Base-by-base conservation (phyloP, 306 rosid species). In the Trichosanthes cucumerina region DNA sequence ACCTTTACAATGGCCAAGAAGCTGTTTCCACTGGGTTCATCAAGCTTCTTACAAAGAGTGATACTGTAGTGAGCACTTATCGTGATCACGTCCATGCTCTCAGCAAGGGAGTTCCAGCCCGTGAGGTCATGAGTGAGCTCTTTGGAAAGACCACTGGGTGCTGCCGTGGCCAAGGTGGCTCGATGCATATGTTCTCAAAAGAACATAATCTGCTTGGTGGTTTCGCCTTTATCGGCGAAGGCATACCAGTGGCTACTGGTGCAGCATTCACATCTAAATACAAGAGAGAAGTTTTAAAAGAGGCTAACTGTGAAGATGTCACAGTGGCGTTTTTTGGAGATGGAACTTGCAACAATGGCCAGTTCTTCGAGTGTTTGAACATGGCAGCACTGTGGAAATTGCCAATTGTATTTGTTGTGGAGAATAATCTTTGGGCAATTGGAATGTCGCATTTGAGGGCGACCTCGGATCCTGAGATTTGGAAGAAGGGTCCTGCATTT, bases 101-200 rank as follows among this genome's bases (percentile, higher is more conserved):
- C 84, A 96, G 99, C 81, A 96, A 96, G 89, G 99, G 99, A 44
- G 99, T 92, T 41, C 86, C 99, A 7, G 88, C 99, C 58, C 91
- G 97, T 13, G 89, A 81, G 9, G 99, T 92, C 81, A 96, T 96
- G 99, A 96, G 99, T 59, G 99, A 96, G 85, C 98, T 96, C 50
- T 96, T 91, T n/a, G 99, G 99, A 52, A 96, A 91, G 91, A 88
- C 96, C 16, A 92, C 99, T 0, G 99, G 99, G 11, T 90, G 96
- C 76, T 96, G 99, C 91, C 91, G 98, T 1, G 99, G 99, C 77
- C 99, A 96, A 82, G 99, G 99, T 6, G 99, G 99, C 85, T 96
- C 99, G 0, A 96, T 96, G 99, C 99, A 96, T 80, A 96, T 96
- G 99, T 96, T 96, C 90, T 96, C 99, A 0, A 96, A 90, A 82